A percentile compares a stretch with the other conserved stretches of the same genome.
These are phyloP conservation scores for Capronia americana DNA, from an alignment of 2,329 filamentous ascomycete genomes.

Conservation along the genomic window DNA sequence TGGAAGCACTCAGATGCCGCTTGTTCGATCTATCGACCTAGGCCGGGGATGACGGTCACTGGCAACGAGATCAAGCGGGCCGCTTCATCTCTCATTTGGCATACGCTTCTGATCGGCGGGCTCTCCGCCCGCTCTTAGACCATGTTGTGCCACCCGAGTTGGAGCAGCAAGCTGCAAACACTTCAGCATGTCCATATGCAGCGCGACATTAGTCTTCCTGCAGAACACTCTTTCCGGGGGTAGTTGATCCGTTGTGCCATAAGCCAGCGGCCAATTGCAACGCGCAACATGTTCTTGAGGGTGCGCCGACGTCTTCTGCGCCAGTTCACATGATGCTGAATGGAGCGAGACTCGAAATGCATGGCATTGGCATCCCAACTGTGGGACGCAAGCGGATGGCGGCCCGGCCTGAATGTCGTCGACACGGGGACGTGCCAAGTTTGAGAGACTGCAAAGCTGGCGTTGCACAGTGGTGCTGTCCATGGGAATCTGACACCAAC, in stretches of 20 bases:
- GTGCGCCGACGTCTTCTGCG: neutral
- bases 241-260: neutral
- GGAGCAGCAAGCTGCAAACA: neutral
- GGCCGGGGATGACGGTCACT: constrained; percentile 45
- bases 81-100: neutral
- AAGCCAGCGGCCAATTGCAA: neutral
- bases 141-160: constrained; percentile 9
- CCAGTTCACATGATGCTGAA: neutral
- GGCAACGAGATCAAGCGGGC: constrained; percentile 3
- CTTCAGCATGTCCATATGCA: neutral
- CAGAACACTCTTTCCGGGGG: neutral
- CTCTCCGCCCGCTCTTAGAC: neutral
- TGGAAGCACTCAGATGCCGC: constrained; percentile 36
- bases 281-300: neutral
- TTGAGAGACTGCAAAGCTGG: neutral
- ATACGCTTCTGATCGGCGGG: neutral
- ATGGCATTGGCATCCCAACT: neutral
- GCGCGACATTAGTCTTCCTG: constrained; percentile 7
- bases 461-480: constrained; percentile 9
- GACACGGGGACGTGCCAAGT: neutral
- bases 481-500: constrained; percentile 11
- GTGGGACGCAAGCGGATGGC: neutral
- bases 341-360: neutral
- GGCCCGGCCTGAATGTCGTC: neutral
- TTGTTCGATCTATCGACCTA: constrained; percentile 55